Base-by-base conservation (phyloP, 1,284 basidiomycete species). In the Stygiomarasmius scandens region DNA sequence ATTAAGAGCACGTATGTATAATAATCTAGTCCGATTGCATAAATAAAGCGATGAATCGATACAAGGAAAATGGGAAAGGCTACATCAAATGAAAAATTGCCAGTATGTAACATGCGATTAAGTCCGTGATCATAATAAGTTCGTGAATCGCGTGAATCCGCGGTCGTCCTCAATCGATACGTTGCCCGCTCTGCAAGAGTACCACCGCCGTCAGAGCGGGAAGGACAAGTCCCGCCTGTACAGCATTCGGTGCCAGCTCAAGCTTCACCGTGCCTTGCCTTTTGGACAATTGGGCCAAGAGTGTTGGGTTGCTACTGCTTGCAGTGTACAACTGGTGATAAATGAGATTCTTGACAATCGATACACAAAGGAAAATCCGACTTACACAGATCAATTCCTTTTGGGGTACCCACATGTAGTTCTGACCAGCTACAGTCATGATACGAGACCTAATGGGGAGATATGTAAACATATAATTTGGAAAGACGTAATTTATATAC, bases 171-270 rank as follows among this genome's bases (percentile, higher is more conserved):
- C 65, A 75, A 43, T 74, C 73, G 8, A 75, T 70, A 29, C 20
- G 59, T 44, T 56, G 64, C 36, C 74, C 73, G 9, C 58, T 67
- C 45, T 70, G 71, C 49, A 74, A 56, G 36, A 74, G 63, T 3
- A 67, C 22, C 9, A 69, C 67, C 0, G 71, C 71, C 19, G 73
- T 49, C 6, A 73, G 45, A 29, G 61, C 58, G 3, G 58, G 53
- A 2, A 72, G 63, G 9, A 74, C 54, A 43, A 74, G 67, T 20
- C 69, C 66, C n/a, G 65, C 61, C 46, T 68, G 60, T 24, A 75
- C 58, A 8, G 67, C 71, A 4, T 59, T 60, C 0, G 67, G 51
- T 8, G 66, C 67, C 34, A 74, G 38, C 45, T 74, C 71, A 20
- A 76, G 70, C 2, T 58, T 50, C 53, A 75, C 53, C 1, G 56